These are phyloP conservation scores for Yueomyces sinensis DNA, from an alignment of 805 yeast species.

Conservation along the genomic window DNA sequence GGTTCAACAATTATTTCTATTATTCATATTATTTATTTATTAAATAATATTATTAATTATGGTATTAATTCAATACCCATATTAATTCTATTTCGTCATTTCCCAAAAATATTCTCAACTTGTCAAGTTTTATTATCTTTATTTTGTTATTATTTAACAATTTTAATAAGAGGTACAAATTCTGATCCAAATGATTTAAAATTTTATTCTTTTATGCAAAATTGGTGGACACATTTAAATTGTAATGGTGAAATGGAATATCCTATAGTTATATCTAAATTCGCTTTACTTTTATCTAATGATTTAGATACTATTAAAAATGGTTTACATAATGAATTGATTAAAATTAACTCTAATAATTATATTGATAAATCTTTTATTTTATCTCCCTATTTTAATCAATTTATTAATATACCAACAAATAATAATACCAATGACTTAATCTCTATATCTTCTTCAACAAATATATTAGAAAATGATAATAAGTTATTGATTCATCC, in stretches of 20 bases:
- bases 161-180: slow-evolving; percentile 31
- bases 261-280: slow-evolving; percentile 9
- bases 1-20: slow-evolving; percentile 51
- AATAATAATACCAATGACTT: neutral
- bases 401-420: neutral
- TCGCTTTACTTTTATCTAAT: slow-evolving; percentile 13
- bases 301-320: slow-evolving; percentile 11
- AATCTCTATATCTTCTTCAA: neutral
- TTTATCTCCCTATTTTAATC: neutral
- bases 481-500: neutral
- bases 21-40: slow-evolving; percentile 27
- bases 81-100: slow-evolving; percentile 42
- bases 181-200: slow-evolving; percentile 14
- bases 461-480: neutral
- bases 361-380: neutral
- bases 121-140: slow-evolving; percentile 48
- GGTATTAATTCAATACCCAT: slow-evolving; percentile 35
- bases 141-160: slow-evolving; percentile 42
- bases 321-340: slow-evolving; percentile 18
- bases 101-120: slow-evolving; percentile 39
- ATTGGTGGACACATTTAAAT: slow-evolving; percentile 19
- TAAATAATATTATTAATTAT: slow-evolving; percentile 41
- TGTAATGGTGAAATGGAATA: slow-evolving; percentile 21
- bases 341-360: neutral
- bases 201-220: slow-evolving; percentile 26